A percentile compares a stretch with the other conserved stretches of the same genome.
Conservation (phyloP, 169 alveolate genomes). For the Eimeria nieschulzi region DNA sequence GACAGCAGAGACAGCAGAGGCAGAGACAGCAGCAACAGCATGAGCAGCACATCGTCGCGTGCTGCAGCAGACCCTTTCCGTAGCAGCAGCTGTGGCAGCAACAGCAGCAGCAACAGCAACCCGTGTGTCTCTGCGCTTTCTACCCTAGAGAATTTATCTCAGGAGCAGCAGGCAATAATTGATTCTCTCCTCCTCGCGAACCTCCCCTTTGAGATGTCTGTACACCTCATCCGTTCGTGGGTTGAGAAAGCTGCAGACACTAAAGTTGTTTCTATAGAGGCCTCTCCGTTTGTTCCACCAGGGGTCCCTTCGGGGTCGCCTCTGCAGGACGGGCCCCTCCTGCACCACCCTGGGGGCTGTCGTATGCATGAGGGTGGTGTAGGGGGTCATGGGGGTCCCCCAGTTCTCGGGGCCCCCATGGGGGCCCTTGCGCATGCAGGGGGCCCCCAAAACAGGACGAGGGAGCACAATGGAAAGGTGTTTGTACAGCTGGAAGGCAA, state of each 20-base stretch:
- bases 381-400: no score
- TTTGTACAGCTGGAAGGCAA: neutral
- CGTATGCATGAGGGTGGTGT: no score
- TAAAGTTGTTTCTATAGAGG: neutral
- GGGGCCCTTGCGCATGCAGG: neutral
- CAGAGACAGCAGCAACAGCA: neutral
- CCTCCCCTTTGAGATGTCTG: neutral
- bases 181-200: neutral
- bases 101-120: conserved; percentile 33
- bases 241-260: neutral
- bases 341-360: neutral
- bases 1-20: neutral
- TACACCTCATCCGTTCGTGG: neutral
- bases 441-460: neutral
- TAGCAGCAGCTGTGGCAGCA: conserved; percentile 17
- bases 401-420: neutral
- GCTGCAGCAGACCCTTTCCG: neutral
- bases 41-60: neutral
- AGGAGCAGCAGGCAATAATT: neutral
- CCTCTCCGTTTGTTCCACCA: neutral
- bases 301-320: neutral
- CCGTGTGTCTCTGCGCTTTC: neutral
- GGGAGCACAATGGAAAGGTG: conserved; percentile 5
- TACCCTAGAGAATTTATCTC: neutral
- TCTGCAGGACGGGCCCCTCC: neutral